Evolutionary conservation across 2,329 filamentous ascomycete genomes (phyloP), one percentile per base, ranked within the genome.

Genomic region (Clonostachys sp.): DNA sequence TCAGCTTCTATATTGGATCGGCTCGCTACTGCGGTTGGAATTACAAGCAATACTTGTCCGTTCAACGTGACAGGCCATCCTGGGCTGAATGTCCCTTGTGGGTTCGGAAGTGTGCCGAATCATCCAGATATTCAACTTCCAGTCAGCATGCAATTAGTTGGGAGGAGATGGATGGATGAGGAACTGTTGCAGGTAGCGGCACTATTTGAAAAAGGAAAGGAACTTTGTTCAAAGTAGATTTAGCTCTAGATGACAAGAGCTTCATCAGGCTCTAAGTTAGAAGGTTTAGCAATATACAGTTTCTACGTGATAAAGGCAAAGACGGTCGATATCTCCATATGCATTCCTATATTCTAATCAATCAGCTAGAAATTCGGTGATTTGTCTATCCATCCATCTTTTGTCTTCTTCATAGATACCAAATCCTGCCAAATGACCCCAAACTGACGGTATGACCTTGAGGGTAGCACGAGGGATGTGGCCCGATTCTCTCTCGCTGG

Each of bases 51-150:
- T 45, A 71, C 73, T 1, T 70, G 67, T 38, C 67, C 71, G 4
- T 77, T 77, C 55, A 76, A 78, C 56, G 60, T 72, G 5, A 75
- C 73, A 1, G 73, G 74, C 0, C 74, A 77, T 61, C 73, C 73
- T 6, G 73, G 65, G 0, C 52, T 77, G 57, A 72, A 61, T 48
- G 68, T 77, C 45, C 74, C 74, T 13, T 70, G 64, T 48, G 53
- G 69, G 10, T 52, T 48, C 12, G 39, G 39, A 13, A 48, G 45
- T 4, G 50, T 38, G 12, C 40, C 46, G 9, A 49, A 50, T 17
- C 16, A 52, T 44, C 46, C 50, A 10, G 41, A 54, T 30, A 43
- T 54, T 13, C 6, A 45, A 14, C 47, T 64, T 14, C 59, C 61
- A 1, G 51, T 63, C 12, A 60, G 59, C 5, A 63, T 64, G 61